A percentile compares a stretch with the other conserved stretches of the same genome.
Conservation (phyloP, 2,329 filamentous ascomycete species). For the Elsinoe fawcettii region DNA sequence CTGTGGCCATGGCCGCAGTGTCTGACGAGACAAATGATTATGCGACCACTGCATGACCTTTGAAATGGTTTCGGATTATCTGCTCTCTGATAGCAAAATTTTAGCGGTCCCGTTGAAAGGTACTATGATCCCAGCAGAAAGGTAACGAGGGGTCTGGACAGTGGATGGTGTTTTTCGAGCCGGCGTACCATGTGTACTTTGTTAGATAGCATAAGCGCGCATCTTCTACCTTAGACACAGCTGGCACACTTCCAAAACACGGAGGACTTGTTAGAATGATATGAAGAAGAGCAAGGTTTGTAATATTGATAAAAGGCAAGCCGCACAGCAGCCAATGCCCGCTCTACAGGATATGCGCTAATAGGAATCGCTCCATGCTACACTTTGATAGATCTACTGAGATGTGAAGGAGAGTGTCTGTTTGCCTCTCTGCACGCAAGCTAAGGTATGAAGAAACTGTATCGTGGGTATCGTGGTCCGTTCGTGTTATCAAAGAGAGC, state of each 20-base stretch:
- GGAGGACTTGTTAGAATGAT: no score
- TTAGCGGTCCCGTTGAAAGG: no score
- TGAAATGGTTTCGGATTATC: no score
- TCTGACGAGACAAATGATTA: not conserved
- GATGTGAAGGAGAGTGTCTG: not conserved
- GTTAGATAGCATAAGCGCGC: no score
- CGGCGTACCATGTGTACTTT: no score
- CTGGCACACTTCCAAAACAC: no score
- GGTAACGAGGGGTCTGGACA: no score
- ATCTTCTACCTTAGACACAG: no score
- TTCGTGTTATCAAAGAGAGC: not conserved
- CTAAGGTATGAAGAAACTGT: not conserved
- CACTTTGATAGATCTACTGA: not conserved
- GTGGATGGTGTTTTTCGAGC: not conserved
- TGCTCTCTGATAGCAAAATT: no score
- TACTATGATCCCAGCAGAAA: no score
- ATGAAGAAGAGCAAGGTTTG: no score
- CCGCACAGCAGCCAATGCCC: not conserved
- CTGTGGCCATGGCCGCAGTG: constrained; percentile 4
- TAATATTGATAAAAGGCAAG: not conserved
- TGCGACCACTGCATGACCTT: not conserved
- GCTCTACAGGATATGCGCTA: not conserved
- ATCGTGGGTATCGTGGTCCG: not conserved
- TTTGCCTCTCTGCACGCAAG: not conserved
- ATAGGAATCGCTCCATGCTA: not conserved